Evolutionary conservation across 768 basidiomycete genomes (phyloP), one percentile per base, ranked within the genome.

Genomic region (Pisolithus albus): DNA sequence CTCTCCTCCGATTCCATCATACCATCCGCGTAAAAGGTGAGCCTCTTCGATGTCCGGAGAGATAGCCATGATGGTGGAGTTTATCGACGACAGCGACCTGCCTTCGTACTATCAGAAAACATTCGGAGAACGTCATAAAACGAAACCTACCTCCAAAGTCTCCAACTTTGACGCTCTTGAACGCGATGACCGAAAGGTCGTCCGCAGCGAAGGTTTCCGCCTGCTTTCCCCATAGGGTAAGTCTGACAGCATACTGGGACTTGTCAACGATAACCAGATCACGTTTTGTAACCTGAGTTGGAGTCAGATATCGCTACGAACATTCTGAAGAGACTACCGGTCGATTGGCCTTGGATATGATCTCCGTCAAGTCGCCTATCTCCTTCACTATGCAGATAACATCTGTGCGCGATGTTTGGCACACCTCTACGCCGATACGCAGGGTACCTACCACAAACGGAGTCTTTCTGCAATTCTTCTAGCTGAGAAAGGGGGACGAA

Each of bases 191-290:
- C 8, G 90, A 82, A 46, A 76, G 64, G 46, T 75, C 75, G 10
- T 76, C 72, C 5, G 75, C 70, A n/a, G 68, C 65, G 64, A 82
- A 97, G 38, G 78, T 77, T 64, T 97, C 92, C 0, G 95, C 95
- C 65, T 91, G 88, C 66, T 88, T 92, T 21, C 95, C 96, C 96
- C 95, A 99, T 28, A 98, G 73, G 3, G 95, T 99, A 57, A 97
- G 65, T 32, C 91, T 81, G 38, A 91, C 84, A 15, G 84, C 80
- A 61, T 73, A 90, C 34, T 78, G 78, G 7, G 91, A 86, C 54
- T 79, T 80, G 65, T 99, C 95, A 11, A 93, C 94, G 32, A 99
- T 70, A 1, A 80, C 85, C 47, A 99, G 71, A 41, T 99, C 95
- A 42, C 95, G 85, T 68, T 98, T 98, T 30, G 79, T 75, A 52